A percentile compares a stretch with the other conserved stretches of the same genome.
Evolutionary conservation across 2,329 filamentous ascomycete genomes (phyloP).

Genomic region (Lomentospora prolificans): DNA sequence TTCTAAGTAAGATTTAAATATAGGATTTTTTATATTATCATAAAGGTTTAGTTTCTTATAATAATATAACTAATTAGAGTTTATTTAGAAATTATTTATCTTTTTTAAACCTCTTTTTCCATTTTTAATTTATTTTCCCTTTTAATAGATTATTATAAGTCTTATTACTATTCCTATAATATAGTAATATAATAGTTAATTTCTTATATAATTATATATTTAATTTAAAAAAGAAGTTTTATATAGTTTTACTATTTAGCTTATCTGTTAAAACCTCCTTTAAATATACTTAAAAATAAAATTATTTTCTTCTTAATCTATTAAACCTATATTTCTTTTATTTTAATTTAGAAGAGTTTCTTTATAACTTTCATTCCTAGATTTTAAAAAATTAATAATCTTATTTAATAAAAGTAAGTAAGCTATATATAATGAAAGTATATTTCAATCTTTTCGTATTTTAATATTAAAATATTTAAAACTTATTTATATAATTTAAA

Average conservation of each 20-base stretch:
- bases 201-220: neutral
- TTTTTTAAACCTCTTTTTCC: too few relatives aligned
- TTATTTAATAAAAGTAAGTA: neutral
- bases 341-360: neutral
- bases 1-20: neutral
- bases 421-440: neutral
- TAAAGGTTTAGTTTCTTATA: too few relatives aligned
- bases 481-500: neutral
- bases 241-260: neutral
- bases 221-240: neutral
- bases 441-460: neutral
- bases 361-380: neutral
- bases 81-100: too few relatives aligned
- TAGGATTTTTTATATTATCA: too few relatives aligned
- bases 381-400: neutral
- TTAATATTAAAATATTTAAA: neutral
- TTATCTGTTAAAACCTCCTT: neutral
- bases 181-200: too few relatives aligned
- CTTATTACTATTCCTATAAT: too few relatives aligned
- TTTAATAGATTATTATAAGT: too few relatives aligned
- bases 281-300: neutral
- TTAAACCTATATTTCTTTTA: neutral
- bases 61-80: too few relatives aligned
- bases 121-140: too few relatives aligned
- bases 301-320: neutral